Percentiles rank a stretch among this genome's conserved stretches.
These are phyloP conservation scores for Phytophthora pistaciae DNA, from an alignment of 352 stramenopile species.

Conservation along the genomic window DNA sequence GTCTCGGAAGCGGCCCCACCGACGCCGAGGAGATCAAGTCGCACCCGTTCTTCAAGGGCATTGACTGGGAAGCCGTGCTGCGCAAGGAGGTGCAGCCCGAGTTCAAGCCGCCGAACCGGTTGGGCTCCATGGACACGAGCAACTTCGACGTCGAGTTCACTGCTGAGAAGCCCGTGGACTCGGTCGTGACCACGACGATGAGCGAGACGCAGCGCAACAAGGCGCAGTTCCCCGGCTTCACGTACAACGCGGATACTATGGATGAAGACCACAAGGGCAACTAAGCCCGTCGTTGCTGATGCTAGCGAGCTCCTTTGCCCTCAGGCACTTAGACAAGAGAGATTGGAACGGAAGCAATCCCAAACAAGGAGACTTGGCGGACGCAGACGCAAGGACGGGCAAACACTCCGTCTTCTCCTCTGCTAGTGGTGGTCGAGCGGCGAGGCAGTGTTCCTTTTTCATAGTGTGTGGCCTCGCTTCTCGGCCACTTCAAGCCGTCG, in stretches of 20 bases:
- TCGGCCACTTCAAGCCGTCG: constrained; percentile 27
- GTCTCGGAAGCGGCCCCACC: constrained; percentile 86
- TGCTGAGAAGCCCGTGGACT: constrained; percentile 90
- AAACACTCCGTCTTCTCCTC: constrained; percentile 18
- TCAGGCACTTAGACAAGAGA: constrained; percentile 45
- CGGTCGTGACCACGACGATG: constrained; percentile 92
- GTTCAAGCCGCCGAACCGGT: constrained; percentile 92
- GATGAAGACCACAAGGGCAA: constrained; percentile 88
- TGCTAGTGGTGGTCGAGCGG: constrained; percentile 25
- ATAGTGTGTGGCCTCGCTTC: constrained; percentile 36
- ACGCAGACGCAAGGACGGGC: constrained; percentile 25
- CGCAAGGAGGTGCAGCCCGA: constrained; percentile 90
- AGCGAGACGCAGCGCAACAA: constrained; percentile 92
- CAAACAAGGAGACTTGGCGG: constrained; percentile 27
- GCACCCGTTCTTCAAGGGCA: constrained; percentile 93
- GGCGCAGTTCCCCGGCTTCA: constrained; percentile 91
- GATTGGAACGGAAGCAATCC: constrained; percentile 32
- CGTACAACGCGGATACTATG: constrained; percentile 91
- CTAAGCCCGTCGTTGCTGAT: constrained; percentile 40
- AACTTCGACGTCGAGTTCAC: constrained; percentile 97
- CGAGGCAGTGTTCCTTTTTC: constrained; percentile 40
- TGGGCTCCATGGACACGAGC: constrained; percentile 93
- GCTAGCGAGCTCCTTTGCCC: constrained; percentile 28
- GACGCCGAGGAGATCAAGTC: constrained; percentile 94
- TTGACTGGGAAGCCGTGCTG: constrained; percentile 93